phyloP scores from a whole-genome alignment of 148 eudicot species.

The Drosera capensis region DNA sequence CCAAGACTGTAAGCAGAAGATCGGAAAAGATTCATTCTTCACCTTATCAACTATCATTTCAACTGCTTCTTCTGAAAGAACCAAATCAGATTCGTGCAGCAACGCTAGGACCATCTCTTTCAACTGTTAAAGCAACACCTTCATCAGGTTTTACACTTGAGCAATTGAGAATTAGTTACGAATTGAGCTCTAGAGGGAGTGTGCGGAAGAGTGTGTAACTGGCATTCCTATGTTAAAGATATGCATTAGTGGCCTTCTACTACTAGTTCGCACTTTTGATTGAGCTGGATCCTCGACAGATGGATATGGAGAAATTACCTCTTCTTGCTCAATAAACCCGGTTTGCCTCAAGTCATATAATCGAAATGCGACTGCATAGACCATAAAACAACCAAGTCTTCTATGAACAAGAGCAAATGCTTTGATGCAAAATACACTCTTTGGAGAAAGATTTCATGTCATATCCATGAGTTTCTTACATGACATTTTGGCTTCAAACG shows the following conservation, averaged over 20 bases:
- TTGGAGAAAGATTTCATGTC: neutral
- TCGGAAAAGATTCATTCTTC: neutral
- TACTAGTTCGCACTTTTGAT: neutral
- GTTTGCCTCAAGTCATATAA: slow-evolving; percentile 61
- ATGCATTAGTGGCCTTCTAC: too few species aligned
- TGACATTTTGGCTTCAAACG: slow-evolving; percentile 39
- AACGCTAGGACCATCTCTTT: slow-evolving; percentile 71
- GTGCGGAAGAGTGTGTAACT: too few species aligned
- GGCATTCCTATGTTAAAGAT: too few species aligned
- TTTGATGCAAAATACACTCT: neutral
- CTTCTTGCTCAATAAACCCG: slow-evolving; percentile 76
- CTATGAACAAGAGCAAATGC: neutral
- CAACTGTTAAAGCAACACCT: slow-evolving; percentile 27
- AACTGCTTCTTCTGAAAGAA: slow-evolving; percentile 43
- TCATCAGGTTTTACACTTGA: neutral
- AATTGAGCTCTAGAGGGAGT: neutral
- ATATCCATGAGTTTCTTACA: slow-evolving; percentile 28
- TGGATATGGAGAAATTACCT: slow-evolving; percentile 24
- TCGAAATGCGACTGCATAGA: slow-evolving; percentile 62
- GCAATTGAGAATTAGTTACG: neutral
- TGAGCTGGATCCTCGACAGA: neutral
- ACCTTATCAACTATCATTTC: slow-evolving; percentile 71
- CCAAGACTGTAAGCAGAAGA: neutral
- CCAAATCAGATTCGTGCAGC: slow-evolving; percentile 52
- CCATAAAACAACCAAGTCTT: neutral